Conservation (phyloP, 164 flowering plant genomes). For the Dillenia turbinata region DNA sequence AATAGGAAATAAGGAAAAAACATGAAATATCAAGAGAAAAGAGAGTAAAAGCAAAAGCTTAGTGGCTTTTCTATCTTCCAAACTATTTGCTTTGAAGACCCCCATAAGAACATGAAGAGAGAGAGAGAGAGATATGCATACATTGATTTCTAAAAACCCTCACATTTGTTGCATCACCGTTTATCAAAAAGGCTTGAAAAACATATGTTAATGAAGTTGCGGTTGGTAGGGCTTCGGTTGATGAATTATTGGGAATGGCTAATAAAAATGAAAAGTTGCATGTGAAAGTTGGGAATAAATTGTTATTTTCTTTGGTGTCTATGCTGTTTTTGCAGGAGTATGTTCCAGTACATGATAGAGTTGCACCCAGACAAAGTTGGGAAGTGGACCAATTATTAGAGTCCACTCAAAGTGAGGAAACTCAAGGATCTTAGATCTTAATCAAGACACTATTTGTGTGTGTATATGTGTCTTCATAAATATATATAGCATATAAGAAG, state of each 20-base stretch:
- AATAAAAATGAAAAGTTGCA: conserved; percentile 6
- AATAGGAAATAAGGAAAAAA: neutral
- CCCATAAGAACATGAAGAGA: too few species aligned
- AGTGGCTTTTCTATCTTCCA: too few species aligned
- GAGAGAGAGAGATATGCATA: too few species aligned
- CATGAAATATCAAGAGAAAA: too few species aligned
- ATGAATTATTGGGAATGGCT: conserved; percentile 21
- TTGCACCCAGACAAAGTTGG: conserved; percentile 53
- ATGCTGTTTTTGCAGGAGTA: conserved; percentile 37
- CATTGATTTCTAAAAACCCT: too few species aligned
- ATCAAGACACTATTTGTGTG: conserved; percentile 12
- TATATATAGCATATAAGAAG: too few species aligned
- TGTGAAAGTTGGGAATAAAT: conserved; percentile 9
- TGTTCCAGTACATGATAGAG: conserved; percentile 44
- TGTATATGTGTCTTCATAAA: neutral
- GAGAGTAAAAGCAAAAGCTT: too few species aligned
- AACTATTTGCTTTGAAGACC: too few species aligned
- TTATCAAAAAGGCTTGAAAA: neutral
- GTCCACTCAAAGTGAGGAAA: conserved; percentile 32
- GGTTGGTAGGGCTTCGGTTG: conserved; percentile 7
- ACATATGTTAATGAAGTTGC: too few species aligned
- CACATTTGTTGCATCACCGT: neutral
- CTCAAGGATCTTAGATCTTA: conserved; percentile 13
- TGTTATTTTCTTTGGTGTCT: conserved; percentile 7
- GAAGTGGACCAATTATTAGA: conserved; percentile 41